phyloP scores from a whole-genome alignment of 129 eudicot genomes.

The Saposhnikovia divaricata region DNA sequence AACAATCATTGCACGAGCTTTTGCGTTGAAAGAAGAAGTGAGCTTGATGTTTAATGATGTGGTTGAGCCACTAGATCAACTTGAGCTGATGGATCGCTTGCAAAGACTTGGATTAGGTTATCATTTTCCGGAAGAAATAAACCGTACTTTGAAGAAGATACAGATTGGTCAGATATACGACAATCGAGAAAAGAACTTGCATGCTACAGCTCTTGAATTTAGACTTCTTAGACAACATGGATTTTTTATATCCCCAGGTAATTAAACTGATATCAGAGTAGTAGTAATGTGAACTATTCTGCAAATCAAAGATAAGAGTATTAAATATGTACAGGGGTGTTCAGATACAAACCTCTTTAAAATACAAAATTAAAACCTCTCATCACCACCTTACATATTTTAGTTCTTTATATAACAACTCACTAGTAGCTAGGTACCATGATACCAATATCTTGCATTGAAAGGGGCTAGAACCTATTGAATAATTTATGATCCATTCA shows the following conservation, averaged over 20 bases:
- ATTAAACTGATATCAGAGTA: not conserved
- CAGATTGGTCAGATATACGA: not conserved
- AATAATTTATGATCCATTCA: too few species aligned
- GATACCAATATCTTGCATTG: too few species aligned
- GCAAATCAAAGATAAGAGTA: not conserved
- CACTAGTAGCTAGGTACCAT: too few species aligned
- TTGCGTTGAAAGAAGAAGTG: not conserved
- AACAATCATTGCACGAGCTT: not conserved
- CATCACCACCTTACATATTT: too few species aligned
- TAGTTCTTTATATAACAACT: too few species aligned
- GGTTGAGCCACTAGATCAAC: not conserved
- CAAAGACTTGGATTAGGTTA: conserved; percentile 28
- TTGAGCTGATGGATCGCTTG: conserved; percentile 19
- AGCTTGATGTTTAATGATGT: not conserved
- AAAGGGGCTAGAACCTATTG: too few species aligned
- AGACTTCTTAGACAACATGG: not conserved
- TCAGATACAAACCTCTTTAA: too few species aligned
- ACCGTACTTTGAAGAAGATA: not conserved
- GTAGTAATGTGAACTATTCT: not conserved
- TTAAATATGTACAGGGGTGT: too few species aligned
- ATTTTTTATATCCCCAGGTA: not conserved
- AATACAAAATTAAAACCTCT: too few species aligned
- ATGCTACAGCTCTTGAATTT: not conserved
- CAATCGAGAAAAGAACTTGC: not conserved
- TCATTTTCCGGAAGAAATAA: conserved; percentile 23